Percentiles rank a stretch among this genome's conserved stretches.
Conservation (phyloP, 352 stramenopile genomes). For the Phytopythium aichiense region DNA sequence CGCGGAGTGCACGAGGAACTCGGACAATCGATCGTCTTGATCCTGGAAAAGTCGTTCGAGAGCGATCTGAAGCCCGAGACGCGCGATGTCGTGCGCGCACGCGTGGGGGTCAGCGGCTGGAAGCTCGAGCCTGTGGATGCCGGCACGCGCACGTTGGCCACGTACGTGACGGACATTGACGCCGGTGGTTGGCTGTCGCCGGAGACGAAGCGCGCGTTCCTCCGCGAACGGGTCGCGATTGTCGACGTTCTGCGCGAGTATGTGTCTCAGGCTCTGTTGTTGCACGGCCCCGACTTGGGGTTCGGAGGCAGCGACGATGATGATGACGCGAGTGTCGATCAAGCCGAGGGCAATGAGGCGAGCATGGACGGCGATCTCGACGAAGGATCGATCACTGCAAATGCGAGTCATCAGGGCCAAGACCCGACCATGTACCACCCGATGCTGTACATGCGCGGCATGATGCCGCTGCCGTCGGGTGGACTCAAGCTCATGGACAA, state of each 20-base stretch:
- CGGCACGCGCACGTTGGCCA: slow-evolving; percentile 48
- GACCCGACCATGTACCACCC: slow-evolving; percentile 55
- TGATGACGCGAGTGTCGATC: slow-evolving; percentile 35
- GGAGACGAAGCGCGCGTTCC: slow-evolving; percentile 41
- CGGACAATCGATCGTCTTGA: slow-evolving; percentile 57
- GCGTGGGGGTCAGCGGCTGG: slow-evolving; percentile 69
- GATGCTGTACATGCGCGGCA: slow-evolving; percentile 75
- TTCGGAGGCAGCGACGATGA: slow-evolving; percentile 33
- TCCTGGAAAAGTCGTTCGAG: slow-evolving; percentile 76
- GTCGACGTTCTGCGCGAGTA: slow-evolving; percentile 62
- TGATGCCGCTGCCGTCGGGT: slow-evolving; percentile 68
- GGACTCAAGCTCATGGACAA: slow-evolving; percentile 83
- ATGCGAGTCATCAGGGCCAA: slow-evolving; percentile 9
- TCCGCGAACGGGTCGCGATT: slow-evolving; percentile 56
- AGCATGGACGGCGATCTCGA: slow-evolving; percentile 7
- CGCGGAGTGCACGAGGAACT: slow-evolving; percentile 32
- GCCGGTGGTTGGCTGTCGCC: slow-evolving; percentile 44
- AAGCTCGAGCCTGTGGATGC: slow-evolving; percentile 66
- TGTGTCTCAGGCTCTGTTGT: slow-evolving; percentile 51
- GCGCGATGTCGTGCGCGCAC: slow-evolving; percentile 40
- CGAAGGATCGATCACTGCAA: slow-evolving; percentile 3
- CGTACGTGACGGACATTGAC: slow-evolving; percentile 74
- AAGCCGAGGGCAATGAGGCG: slow-evolving; percentile 26
- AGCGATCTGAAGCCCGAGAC: slow-evolving; percentile 63
- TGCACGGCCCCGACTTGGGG: slow-evolving; percentile 37